These are phyloP conservation scores for Elaeagnus macrophylla DNA, from an alignment of 306 rosid genomes.

Conservation along the genomic window DNA sequence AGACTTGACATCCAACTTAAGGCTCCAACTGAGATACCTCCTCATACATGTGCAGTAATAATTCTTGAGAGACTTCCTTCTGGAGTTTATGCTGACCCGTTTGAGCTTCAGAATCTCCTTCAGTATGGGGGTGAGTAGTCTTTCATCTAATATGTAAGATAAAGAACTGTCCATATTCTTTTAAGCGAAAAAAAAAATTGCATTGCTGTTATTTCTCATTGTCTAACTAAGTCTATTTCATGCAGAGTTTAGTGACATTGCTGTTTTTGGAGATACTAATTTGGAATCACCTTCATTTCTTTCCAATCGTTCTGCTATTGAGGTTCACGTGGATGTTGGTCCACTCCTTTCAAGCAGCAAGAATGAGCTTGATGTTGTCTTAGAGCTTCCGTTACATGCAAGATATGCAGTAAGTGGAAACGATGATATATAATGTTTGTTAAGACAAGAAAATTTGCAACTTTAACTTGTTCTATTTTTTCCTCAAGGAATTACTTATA, in stretches of 20 bases:
- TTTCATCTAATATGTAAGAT: conserved; percentile 4
- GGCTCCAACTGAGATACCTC: conserved; percentile 26
- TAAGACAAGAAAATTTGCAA: not conserved
- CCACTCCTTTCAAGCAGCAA: conserved; percentile 19
- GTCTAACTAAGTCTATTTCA: conserved; percentile 4
- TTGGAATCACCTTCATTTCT: conserved; percentile 73
- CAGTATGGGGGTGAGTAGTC: conserved; percentile 51
- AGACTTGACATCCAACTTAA: conserved; percentile 25
- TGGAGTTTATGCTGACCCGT: conserved; percentile 81
- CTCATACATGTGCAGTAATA: conserved; percentile 41
- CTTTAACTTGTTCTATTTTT: no score
- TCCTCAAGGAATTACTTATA: no score
- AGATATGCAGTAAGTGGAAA: conserved; percentile 60
- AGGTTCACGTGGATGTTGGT: conserved; percentile 53
- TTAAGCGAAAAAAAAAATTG: conserved; percentile 1
- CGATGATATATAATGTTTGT: not conserved
- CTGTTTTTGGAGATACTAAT: conserved; percentile 88
- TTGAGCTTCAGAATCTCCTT: conserved; percentile 71
- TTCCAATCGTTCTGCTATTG: conserved; percentile 73
- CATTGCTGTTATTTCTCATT: conserved; percentile 10
- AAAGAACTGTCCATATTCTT: not conserved
- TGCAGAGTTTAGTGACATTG: conserved; percentile 45
- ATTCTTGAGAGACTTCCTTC: conserved; percentile 60
- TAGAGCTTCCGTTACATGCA: conserved; percentile 69
- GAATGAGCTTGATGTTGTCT: conserved; percentile 23